A percentile compares a stretch with the other conserved stretches of the same genome.
Conservation (phyloP, 129 eudicot genomes). For the Saussurea involucrata region DNA sequence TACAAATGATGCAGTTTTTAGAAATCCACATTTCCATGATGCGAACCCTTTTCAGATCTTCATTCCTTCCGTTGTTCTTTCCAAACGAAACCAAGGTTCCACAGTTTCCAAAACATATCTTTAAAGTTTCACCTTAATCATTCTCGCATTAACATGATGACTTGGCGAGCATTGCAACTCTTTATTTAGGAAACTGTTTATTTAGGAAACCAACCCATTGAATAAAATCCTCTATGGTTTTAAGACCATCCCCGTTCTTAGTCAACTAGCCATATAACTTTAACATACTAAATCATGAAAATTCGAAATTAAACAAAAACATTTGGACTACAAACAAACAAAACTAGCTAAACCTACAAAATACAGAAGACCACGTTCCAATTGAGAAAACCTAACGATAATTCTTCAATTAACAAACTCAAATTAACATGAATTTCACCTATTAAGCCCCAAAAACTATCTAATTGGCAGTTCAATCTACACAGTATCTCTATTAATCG, state of each 20-base stretch:
- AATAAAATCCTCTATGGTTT: background rate
- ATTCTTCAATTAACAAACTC: background rate
- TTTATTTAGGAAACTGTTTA: no score
- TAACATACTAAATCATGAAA: background rate
- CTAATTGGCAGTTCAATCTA: constrained; percentile 2
- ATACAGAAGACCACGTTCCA: background rate
- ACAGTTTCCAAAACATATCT: background rate
- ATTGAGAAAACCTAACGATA: background rate
- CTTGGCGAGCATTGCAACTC: background rate
- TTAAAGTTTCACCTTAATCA: background rate
- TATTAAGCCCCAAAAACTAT: background rate
- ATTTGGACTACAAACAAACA: background rate
- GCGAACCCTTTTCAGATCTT: no score
- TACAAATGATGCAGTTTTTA: no score
- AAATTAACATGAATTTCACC: background rate
- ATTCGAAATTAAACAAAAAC: background rate
- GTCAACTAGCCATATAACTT: background rate
- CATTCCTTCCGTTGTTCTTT: no score
- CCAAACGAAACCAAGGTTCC: background rate
- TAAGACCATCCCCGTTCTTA: background rate
- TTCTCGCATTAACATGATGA: background rate
- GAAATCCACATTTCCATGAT: no score
- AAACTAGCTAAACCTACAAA: background rate
- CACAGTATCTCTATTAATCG: background rate
- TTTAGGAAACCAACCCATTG: no score